These are phyloP conservation scores for Boletellus deceptivus DNA, from an alignment of 1,284 basidiomycete species.

Conservation along the genomic window DNA sequence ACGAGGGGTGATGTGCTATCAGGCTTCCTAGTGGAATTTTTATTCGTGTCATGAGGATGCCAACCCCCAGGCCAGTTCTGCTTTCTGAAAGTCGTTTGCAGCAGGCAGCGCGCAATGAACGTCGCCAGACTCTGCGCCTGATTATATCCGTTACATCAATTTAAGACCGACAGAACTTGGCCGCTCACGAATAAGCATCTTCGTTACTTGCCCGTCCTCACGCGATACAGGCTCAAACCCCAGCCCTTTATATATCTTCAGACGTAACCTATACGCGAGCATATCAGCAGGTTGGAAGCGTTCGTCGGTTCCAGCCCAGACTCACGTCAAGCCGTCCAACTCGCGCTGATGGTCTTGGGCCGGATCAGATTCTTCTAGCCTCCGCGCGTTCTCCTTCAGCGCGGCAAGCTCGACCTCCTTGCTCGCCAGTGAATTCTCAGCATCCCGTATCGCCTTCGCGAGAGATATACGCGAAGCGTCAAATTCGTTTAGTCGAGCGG, in stretches of 20 bases:
- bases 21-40: no score
- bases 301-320: constrained; percentile 9
- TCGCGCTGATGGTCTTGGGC: constrained; percentile 65
- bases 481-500: constrained; percentile 58
- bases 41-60: constrained; percentile 44
- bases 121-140: constrained; percentile 43
- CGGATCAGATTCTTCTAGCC: constrained; percentile 66
- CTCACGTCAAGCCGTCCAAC: constrained; percentile 62
- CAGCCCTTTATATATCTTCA: constrained; percentile 64
- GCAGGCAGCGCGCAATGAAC: constrained; percentile 27
- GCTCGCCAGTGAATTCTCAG: constrained; percentile 59
- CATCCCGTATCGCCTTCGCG: constrained; percentile 74
- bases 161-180: background rate
- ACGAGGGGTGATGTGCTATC: no score
- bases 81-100: constrained; percentile 32
- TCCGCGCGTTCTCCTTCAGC: constrained; percentile 59
- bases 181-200: constrained; percentile 61
- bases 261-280: constrained; percentile 47
- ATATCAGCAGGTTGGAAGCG: constrained; percentile 7
- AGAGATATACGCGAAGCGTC: constrained; percentile 61
- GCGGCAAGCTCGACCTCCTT: constrained; percentile 67
- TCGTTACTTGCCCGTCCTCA: constrained; percentile 45
- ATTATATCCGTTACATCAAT: background rate
- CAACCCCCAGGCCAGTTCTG: constrained; percentile 55
- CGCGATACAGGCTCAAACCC: constrained; percentile 66